A percentile compares a stretch with the other conserved stretches of the same genome.
phyloP scores from a whole-genome alignment of 2,329 filamentous ascomycete genomes.

The Geoglossum cookeanum region DNA sequence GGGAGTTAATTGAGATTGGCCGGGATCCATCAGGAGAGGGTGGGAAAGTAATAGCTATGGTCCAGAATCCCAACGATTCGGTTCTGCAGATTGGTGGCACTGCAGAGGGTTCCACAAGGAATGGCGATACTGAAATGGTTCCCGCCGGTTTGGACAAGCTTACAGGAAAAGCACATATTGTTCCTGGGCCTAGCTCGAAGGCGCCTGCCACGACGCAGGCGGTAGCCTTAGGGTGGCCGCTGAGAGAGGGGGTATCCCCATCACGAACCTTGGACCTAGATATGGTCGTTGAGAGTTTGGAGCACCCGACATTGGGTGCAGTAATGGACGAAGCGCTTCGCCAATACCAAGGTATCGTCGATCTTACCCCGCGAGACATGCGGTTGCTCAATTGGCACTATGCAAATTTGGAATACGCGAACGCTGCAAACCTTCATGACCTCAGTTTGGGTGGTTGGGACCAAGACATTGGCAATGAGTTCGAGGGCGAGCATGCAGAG shows the following conservation, averaged over 20 bases:
- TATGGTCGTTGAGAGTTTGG: slow-evolving; percentile 37
- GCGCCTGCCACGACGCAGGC: slow-evolving; percentile 60
- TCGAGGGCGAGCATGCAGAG: slow-evolving; percentile 86
- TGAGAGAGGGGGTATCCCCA: slow-evolving; percentile 43
- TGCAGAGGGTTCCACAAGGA: slow-evolving; percentile 21
- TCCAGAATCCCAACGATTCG: slow-evolving; percentile 27
- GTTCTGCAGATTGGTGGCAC: slow-evolving; percentile 8
- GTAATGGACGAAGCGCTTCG: slow-evolving; percentile 80
- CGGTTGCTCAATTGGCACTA: slow-evolving; percentile 94
- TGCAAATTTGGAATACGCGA: slow-evolving; percentile 94
- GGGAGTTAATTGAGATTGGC: slow-evolving; percentile 61
- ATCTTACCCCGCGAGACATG: slow-evolving; percentile 71
- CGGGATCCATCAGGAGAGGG: slow-evolving; percentile 57
- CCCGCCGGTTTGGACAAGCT: slow-evolving; percentile 47
- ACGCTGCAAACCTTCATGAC: slow-evolving; percentile 70
- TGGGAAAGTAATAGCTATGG: slow-evolving; percentile 48
- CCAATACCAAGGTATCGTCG: slow-evolving; percentile 69
- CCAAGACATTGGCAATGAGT: slow-evolving; percentile 93
- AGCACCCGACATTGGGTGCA: slow-evolving; percentile 61
- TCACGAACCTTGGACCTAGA: slow-evolving; percentile 55
- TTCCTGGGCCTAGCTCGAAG: slow-evolving; percentile 48
- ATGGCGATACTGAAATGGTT: slow-evolving; percentile 30
- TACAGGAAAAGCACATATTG: slow-evolving; percentile 53
- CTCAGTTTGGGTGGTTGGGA: slow-evolving; percentile 88
- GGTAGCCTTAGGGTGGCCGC: slow-evolving; percentile 61